Conservation (phyloP, 169 alveolate species). For the Plasmodium billcollinsi region DNA sequence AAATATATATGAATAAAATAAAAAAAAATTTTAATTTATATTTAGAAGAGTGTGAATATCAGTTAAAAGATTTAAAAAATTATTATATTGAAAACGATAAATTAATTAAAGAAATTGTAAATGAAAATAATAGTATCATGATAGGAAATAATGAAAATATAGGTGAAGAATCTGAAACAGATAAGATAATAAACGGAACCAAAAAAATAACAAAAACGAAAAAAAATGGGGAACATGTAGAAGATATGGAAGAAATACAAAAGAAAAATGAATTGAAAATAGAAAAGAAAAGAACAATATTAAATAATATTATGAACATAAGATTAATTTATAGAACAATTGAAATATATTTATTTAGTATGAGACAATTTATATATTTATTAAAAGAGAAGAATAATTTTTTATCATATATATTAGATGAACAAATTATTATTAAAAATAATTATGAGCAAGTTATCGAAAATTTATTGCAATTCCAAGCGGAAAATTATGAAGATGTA, state of each 20-base stretch:
- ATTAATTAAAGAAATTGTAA: constrained; percentile 64
- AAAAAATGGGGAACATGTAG: no score
- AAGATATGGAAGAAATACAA: neutral
- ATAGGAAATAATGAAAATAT: neutral
- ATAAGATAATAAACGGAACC: neutral
- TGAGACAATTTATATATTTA: constrained; percentile 56
- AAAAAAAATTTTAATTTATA: constrained; percentile 31
- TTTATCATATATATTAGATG: constrained; percentile 61
- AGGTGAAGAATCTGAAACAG: neutral
- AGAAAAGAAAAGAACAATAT: constrained; percentile 64
- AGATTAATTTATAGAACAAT: constrained; percentile 53
- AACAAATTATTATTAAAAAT: constrained; percentile 36
- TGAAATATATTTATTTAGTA: constrained; percentile 71
- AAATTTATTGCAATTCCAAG: constrained; percentile 38
- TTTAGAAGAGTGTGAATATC: constrained; percentile 70
- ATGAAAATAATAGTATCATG: constrained; percentile 41
- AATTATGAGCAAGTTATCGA: constrained; percentile 56
- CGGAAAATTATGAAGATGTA: constrained; percentile 70
- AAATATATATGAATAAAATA: constrained; percentile 43
- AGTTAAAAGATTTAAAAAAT: constrained; percentile 34
- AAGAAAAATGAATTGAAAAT: constrained; percentile 3
- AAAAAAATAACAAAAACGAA: no score
- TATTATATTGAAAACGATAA: constrained; percentile 57
- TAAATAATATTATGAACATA: constrained; percentile 58
- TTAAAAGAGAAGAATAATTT: constrained; percentile 64